A percentile compares a stretch with the other conserved stretches of the same genome.
Evolutionary conservation across 2,329 filamentous ascomycete species (phyloP).

Genomic region (Fonsecaea nubica): DNA sequence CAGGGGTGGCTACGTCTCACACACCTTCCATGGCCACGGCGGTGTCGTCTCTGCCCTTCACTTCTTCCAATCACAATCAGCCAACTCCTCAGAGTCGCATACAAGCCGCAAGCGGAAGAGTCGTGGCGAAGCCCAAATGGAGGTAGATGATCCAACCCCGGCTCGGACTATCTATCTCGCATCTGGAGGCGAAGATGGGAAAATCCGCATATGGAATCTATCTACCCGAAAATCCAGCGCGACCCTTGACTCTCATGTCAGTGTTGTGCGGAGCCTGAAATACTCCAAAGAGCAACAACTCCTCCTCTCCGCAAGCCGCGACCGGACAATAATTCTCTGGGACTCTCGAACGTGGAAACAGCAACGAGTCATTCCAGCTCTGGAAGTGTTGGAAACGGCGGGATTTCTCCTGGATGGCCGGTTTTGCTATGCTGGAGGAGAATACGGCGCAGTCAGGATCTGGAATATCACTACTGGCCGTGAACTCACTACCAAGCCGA

Average conservation of each 20-base stretch:
- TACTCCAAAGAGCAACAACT: constrained; percentile 77
- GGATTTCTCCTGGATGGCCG: constrained; percentile 76
- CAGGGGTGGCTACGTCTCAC: constrained; percentile 81
- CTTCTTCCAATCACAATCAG: constrained; percentile 74
- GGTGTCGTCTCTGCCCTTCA: constrained; percentile 88
- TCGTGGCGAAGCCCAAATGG: constrained; percentile 54
- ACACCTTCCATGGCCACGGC: constrained; percentile 92
- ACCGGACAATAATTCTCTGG: constrained; percentile 95
- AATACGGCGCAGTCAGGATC: constrained; percentile 79
- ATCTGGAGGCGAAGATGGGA: constrained; percentile 92
- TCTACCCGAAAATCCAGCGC: constrained; percentile 80
- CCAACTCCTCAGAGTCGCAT: not conserved
- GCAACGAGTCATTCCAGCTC: constrained; percentile 77
- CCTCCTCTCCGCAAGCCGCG: constrained; percentile 83
- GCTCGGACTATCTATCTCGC: constrained; percentile 73
- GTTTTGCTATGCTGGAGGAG: constrained; percentile 82
- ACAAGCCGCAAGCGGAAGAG: constrained; percentile 46
- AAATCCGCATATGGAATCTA: constrained; percentile 88
- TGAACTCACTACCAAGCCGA: constrained; percentile 80
- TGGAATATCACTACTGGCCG: constrained; percentile 80
- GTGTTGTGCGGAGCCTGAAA: constrained; percentile 85
- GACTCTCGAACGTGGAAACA: constrained; percentile 84
- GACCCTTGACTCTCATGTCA: constrained; percentile 88
- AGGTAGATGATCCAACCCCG: constrained; percentile 50
- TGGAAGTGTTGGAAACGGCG: constrained; percentile 83